Evolutionary conservation across 2,329 filamentous ascomycete species (phyloP).

Genomic region (Escovopsis sp.): DNA sequence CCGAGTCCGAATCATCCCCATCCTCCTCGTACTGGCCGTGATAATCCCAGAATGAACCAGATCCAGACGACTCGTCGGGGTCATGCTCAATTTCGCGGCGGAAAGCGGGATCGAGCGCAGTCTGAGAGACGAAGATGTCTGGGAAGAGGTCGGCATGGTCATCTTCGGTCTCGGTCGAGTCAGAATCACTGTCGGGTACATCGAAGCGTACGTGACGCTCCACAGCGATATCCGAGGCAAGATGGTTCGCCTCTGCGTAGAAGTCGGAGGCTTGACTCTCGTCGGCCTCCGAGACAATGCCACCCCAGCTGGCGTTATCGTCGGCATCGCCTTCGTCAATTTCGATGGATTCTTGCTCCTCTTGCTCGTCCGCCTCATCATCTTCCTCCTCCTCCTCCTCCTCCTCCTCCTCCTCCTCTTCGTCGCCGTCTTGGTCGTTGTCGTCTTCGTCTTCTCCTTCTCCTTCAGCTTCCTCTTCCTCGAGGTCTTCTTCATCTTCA

Average conservation of each 20-base stretch:
- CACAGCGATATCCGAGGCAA: slow-evolving; percentile 24
- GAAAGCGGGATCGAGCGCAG: slow-evolving; percentile 55
- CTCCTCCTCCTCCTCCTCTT: slow-evolving; percentile 22
- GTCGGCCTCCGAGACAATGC: slow-evolving; percentile 34
- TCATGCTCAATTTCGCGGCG: slow-evolving; percentile 61
- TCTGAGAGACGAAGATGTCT: slow-evolving; percentile 66
- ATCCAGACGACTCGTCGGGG: slow-evolving; percentile 41
- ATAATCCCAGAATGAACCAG: slow-evolving; percentile 50
- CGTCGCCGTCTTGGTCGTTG: slow-evolving; percentile 24
- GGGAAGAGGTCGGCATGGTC: slow-evolving; percentile 54
- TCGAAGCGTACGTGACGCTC: slow-evolving; percentile 63
- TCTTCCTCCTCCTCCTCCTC: slow-evolving; percentile 22
- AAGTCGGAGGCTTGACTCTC: slow-evolving; percentile 30
- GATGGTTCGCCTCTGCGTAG: slow-evolving; percentile 24
- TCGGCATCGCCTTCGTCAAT: slow-evolving; percentile 25
- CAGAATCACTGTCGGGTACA: slow-evolving; percentile 51
- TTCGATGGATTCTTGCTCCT: slow-evolving; percentile 23
- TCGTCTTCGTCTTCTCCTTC: slow-evolving; percentile 24
- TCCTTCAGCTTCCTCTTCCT: slow-evolving; percentile 25
- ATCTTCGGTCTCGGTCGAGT: slow-evolving; percentile 48
- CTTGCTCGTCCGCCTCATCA: slow-evolving; percentile 24
- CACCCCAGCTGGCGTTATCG: slow-evolving; percentile 40
- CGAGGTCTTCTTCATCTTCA: slow-evolving; percentile 19
- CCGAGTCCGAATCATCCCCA: slow-evolving; percentile 28
- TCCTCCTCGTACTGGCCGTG: slow-evolving; percentile 30